phyloP scores from a whole-genome alignment of 2,329 filamentous ascomycete genomes.

The Cercospora sp. region DNA sequence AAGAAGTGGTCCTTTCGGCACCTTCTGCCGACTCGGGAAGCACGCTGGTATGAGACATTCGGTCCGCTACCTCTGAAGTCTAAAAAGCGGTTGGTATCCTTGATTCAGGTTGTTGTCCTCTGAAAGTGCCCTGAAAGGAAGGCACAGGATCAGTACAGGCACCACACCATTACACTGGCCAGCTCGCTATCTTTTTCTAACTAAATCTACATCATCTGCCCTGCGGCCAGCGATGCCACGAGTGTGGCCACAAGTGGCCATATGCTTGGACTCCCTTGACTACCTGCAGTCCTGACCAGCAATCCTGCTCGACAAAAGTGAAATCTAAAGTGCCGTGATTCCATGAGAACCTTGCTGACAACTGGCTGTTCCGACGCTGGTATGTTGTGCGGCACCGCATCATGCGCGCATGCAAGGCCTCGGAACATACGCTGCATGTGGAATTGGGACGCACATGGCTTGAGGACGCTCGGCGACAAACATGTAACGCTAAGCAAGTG shows the following conservation, averaged over 20 bases:
- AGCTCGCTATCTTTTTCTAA: background rate
- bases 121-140: background rate
- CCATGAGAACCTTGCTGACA: background rate
- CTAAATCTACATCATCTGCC: background rate
- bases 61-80: background rate
- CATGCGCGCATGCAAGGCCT: background rate
- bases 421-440: background rate
- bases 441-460: background rate
- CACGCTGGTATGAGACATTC: background rate
- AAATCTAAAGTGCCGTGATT: background rate
- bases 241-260: background rate
- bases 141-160: background rate
- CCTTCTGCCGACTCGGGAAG: background rate
- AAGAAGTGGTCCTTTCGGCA: conserved; percentile 12
- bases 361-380: background rate
- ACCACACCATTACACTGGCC: background rate
- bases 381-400: background rate
- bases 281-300: background rate
- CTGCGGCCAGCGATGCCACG: background rate
- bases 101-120: background rate
- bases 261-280: background rate
- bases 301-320: background rate
- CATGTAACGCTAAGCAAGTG: background rate
- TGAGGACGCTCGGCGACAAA: background rate
- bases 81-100: background rate